Conservation (phyloP, 495 filamentous ascomycete genomes). For the Ascobolus immersus region DNA sequence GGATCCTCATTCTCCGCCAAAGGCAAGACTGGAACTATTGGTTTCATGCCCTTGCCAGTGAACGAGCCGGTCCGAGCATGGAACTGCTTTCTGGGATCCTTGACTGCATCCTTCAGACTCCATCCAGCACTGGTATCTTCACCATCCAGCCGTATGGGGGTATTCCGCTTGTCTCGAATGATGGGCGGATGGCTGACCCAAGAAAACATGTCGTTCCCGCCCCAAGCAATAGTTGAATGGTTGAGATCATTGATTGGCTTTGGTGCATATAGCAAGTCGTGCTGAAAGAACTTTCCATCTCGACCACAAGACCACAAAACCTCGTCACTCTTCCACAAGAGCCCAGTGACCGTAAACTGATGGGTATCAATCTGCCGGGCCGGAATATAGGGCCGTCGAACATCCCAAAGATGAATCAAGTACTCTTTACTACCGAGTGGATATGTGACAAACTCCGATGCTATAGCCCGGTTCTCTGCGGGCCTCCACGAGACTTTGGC, state of each 20-base stretch:
- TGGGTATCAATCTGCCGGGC: conserved; percentile 64
- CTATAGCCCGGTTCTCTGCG: conserved; percentile 23
- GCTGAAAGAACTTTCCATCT: conserved; percentile 63
- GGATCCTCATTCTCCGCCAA: no score
- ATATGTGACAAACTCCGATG: conserved; percentile 41
- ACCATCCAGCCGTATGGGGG: no score
- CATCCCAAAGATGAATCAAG: conserved; percentile 72
- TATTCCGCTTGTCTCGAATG: no score
- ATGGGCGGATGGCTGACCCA: no score
- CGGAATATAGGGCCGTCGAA: conserved; percentile 63
- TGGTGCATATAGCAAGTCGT: conserved; percentile 58
- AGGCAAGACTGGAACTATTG: no score
- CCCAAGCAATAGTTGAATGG: conserved; percentile 5
- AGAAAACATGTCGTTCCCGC: no score
- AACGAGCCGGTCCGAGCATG: no score
- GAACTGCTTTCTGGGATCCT: no score
- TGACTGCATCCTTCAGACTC: no score
- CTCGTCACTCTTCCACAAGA: conserved; percentile 79
- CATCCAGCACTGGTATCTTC: no score
- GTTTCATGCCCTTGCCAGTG: no score
- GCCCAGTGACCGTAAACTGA: conserved; percentile 39
- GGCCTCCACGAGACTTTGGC: conserved; percentile 68
- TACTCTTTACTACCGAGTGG: conserved; percentile 42
- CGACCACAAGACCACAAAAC: conserved; percentile 76
- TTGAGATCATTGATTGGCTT: conserved; percentile 44